Evolutionary conservation across 768 basidiomycete species (phyloP), one percentile per base, ranked within the genome.

Genomic region (Hemileccinum rubropunctum): DNA sequence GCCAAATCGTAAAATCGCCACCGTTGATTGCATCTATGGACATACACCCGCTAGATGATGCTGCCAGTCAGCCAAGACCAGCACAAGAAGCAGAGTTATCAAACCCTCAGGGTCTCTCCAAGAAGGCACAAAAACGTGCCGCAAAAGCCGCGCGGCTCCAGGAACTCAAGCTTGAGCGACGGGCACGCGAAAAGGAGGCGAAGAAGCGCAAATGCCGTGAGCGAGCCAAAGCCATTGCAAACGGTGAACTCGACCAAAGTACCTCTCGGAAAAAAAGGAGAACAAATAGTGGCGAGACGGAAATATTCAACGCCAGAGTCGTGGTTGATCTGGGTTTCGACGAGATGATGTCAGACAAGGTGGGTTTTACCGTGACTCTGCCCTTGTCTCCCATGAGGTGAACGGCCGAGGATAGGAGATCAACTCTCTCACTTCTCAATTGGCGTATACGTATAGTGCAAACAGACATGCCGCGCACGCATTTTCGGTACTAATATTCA

Each of bases 241-340:
- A 48, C 35, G 86, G 85, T 59, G 70, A 81, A 43, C 75, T 77
- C 42, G 76, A 76, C 33, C 53, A 42, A 27, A 46, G 12, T 7
- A 18, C 20, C 27, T 43, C 52, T 45, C 48, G 42, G 23, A 68
- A 59, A 42, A 56, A 49, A 45, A 48, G 45, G 33, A 62, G 36
- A 55, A 53, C 20, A 36, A 48, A 54, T 68, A 57, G 70, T 62
- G 56, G 79, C 73, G 74, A 73, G 67, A 63, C 59, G 39, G 51
- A 63, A 27, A 45, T 51, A 52, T 84, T 81, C 56, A 76, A 80
- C 6, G 90, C 87, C 18, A 78, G 76, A 51, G 77, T 93, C 3
- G 81, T 91, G 30, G 67, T 98, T 17, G 97, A 99, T 71, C 76
- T 98, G 15, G 91, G 85, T 9, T 98, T 97, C 66, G 95, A 98